Evolutionary conservation across 2,329 filamentous ascomycete genomes (phyloP), one percentile per base, ranked within the genome.

Genomic region (Exserohilum rostratum): DNA sequence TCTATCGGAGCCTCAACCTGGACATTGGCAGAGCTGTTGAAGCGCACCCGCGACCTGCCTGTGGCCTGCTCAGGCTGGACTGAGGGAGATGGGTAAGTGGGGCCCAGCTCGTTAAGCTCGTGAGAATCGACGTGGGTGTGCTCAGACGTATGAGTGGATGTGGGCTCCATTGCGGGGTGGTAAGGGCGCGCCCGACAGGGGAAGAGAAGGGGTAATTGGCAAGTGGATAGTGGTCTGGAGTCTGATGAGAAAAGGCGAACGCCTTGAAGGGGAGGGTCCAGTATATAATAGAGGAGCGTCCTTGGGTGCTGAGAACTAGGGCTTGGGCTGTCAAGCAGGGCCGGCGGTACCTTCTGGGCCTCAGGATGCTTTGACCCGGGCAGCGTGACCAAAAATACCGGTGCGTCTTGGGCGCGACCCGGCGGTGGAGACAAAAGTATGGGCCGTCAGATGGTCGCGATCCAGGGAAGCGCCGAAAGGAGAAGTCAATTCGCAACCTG

Each of bases 1-100:
- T 50, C 46, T 15, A 45, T 35, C 12, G 53, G 51, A 9, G 50
- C 50, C 10, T 62, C 63, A 9, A 69, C 65, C 13, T 66, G 51
- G 46, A 62, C 62, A 33, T 61, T 61, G 39, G 67, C 67, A 1
- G 62, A 58, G 53, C 67, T 70, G 47, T 69, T 70, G 57, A 71
- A 69, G 30, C 68, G 63, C 34, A 71, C 68, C 10, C 66, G 54
- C 9, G 58, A 29, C 34, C 57, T 57, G 17, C 58, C 60, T 27
- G 58, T 57, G 12, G 50, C 40, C 20, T 60, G 55, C 29, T 56
- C 51, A 12, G 60, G 52, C 27, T 60, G 61, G 13, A 52, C 38
- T 5, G 62, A 51, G 5, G 60, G 55, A 12, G 58, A 46, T 13
- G 53, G 58, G 13, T 31, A 34, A 33, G 53, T 42, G 22, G 51